Percentiles rank a stretch among this genome's conserved stretches.
phyloP scores from a whole-genome alignment of 2,329 filamentous ascomycete genomes.

The Talaromyces amestolkiae region DNA sequence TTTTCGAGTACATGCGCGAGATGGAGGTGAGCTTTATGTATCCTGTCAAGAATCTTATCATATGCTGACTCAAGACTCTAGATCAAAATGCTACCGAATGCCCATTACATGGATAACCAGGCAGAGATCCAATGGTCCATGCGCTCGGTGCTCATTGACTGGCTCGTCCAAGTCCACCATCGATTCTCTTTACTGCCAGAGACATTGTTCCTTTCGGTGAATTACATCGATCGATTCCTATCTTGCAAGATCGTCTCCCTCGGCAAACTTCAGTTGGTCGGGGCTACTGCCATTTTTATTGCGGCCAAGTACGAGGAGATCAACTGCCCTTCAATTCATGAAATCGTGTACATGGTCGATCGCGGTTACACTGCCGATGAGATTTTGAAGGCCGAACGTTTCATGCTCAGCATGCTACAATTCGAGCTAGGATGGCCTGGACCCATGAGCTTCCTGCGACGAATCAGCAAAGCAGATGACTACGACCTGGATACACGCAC shows the following conservation, averaged over 20 bases:
- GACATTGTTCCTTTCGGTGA: slow-evolving; percentile 90
- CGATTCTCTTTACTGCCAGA: slow-evolving; percentile 89
- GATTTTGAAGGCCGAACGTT: slow-evolving; percentile 93
- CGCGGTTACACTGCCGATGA: slow-evolving; percentile 84
- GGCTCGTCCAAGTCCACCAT: slow-evolving; percentile 93
- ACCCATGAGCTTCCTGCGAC: slow-evolving; percentile 94
- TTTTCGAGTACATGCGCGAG: slow-evolving; percentile 85
- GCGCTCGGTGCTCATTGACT: slow-evolving; percentile 95
- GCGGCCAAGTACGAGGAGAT: slow-evolving; percentile 99
- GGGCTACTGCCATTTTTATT: slow-evolving; percentile 91
- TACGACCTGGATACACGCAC: slow-evolving; percentile 95
- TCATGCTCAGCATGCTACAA: slow-evolving; percentile 95
- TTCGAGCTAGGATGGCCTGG: slow-evolving; percentile 98
- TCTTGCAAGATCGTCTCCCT: slow-evolving; percentile 93
- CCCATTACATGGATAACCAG: slow-evolving; percentile 95
- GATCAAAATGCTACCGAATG: slow-evolving; percentile 78
- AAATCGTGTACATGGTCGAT: slow-evolving; percentile 99
- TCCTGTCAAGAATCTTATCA: not conserved
- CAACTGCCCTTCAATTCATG: slow-evolving; percentile 89
- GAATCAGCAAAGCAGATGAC: slow-evolving; percentile 97
- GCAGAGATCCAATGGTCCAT: slow-evolving; percentile 99
- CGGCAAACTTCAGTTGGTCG: slow-evolving; percentile 91
- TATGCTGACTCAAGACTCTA: slow-evolving; percentile 38
- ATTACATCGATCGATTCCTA: slow-evolving; percentile 96
- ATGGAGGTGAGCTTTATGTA: slow-evolving; percentile 64